Percentiles rank a stretch among this genome's conserved stretches.
phyloP scores from a whole-genome alignment of 140 eudicot species.

The Ambrosia hybrid region DNA sequence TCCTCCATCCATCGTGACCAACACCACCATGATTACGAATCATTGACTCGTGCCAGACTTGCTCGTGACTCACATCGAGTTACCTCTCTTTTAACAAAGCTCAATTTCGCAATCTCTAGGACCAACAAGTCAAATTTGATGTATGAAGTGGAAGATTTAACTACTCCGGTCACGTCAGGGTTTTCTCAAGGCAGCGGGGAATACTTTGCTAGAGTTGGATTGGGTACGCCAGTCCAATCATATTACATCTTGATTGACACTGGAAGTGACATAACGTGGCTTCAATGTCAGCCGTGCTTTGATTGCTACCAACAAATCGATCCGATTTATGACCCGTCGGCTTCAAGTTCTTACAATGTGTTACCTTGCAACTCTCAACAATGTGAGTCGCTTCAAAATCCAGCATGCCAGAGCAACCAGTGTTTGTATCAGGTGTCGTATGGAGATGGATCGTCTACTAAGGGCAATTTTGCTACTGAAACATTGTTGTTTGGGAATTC shows the following conservation, averaged over 20 bases:
- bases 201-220: conserved; percentile 70
- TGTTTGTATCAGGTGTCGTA: conserved; percentile 78
- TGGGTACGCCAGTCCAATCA: conserved; percentile 54
- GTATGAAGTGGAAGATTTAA: conserved; percentile 28
- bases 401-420: conserved; percentile 28
- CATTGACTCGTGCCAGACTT: conserved; percentile 53
- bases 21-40: conserved; percentile 43
- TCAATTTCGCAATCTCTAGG: conserved; percentile 35
- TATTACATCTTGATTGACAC: conserved; percentile 61
- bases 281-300: conserved; percentile 55
- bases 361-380: conserved; percentile 26
- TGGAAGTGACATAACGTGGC: conserved; percentile 82
- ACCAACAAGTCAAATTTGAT: conserved; percentile 16
- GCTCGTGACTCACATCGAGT: conserved; percentile 59
- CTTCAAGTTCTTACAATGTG: conserved; percentile 17
- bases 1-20: conserved; percentile 32
- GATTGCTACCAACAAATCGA: conserved; percentile 37
- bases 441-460: conserved; percentile 80
- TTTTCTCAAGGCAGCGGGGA: conserved; percentile 68
- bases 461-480: conserved; percentile 66
- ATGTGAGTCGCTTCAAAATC: conserved; percentile 22
- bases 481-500: conserved; percentile 42
- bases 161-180: conserved; percentile 59
- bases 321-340: conserved; percentile 35
- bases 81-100: conserved; percentile 28